Base-by-base conservation (phyloP, 176 grass and related monocot genomes). In the Triticum urartu region DNA sequence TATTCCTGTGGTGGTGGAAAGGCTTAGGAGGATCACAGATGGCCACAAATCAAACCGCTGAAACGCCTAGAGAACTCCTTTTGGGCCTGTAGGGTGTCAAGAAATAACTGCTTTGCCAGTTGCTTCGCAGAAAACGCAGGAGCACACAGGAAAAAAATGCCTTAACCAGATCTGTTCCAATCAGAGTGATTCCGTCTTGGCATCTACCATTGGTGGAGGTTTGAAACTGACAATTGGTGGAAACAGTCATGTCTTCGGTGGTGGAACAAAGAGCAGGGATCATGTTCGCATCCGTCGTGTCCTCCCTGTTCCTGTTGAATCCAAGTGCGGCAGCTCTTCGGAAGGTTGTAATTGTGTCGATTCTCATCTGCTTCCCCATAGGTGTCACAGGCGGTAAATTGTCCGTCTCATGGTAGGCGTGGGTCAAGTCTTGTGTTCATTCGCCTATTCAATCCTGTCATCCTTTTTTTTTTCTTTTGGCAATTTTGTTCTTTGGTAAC, bases 1-100 rank as follows among this genome's bases (percentile, higher is more conserved):
- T 88, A 89, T 99, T 67, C 92, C 94, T 77, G 48, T 99, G 45
- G 84, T 99, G 70, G 78, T 96, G 84, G 82, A 94, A 86, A 94
- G 97, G 72, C 79, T 99, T 25, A 92, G 86, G 68, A 94, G 60
- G 80, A 82, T 99, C 38, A 93, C 85, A 76, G 78, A 86, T 70
- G 84, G 83, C 50, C 68, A 81, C 78, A 84, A 66, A 82, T 33
- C 3, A 56, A 80, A 68, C 21, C 21, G 84, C 48, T 92, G 86
- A 85, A 64, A 54, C 0, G 0, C 11, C 15, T 3, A 40, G 6
- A 42, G 5, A 54, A 63, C 2, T 45, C 20, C 4, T 81, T 48
- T 75, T 0, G 15, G 68, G 58, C 47, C 11, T 71, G 3, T 65
- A 33, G 5, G 42, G 32, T 71, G 60, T 81, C 21, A 6, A 52